These are phyloP conservation scores for Vanderwaltozyma polyspora DNA, from an alignment of 805 yeast genomes.

Conservation along the genomic window DNA sequence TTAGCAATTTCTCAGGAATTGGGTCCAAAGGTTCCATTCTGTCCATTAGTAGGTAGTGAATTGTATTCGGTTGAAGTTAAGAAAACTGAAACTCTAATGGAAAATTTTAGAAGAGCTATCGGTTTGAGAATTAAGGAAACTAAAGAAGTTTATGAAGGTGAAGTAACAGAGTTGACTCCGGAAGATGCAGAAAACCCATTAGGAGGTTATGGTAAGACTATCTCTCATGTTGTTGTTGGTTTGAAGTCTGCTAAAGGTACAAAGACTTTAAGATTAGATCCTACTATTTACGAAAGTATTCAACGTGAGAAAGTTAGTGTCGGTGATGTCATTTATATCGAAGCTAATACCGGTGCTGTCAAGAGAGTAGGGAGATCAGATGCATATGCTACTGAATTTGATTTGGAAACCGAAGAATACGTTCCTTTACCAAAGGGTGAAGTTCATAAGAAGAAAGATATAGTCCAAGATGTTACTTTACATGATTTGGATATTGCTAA, in stretches of 20 bases:
- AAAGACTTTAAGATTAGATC: slow-evolving; percentile 81
- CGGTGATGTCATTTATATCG: slow-evolving; percentile 96
- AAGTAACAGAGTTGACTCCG: slow-evolving; percentile 89
- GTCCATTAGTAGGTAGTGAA: slow-evolving; percentile 94
- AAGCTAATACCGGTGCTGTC: slow-evolving; percentile 94
- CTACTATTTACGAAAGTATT: slow-evolving; percentile 83
- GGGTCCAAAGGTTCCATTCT: slow-evolving; percentile 95
- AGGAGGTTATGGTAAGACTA: slow-evolving; percentile 97
- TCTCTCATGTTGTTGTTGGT: slow-evolving; percentile 87
- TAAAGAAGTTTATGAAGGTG: slow-evolving; percentile 96
- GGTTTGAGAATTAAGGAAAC: slow-evolving; percentile 94
- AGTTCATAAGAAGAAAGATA: slow-evolving; percentile 94
- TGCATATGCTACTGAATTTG: slow-evolving; percentile 96
- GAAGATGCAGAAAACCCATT: slow-evolving; percentile 94
- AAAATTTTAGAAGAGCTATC: slow-evolving; percentile 90
- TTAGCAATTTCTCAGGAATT: slow-evolving; percentile 91
- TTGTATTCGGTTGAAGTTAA: slow-evolving; percentile 92
- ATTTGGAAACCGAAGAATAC: slow-evolving; percentile 95
- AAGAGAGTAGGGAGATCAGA: slow-evolving; percentile 97
- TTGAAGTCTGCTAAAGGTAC: slow-evolving; percentile 87
- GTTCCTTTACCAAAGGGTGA: slow-evolving; percentile 98
- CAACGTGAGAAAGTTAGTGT: slow-evolving; percentile 89
- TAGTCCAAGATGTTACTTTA: slow-evolving; percentile 92
- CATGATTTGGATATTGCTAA: slow-evolving; percentile 96
- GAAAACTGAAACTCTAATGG: slow-evolving; percentile 93